Evolutionary conservation across 2,329 filamentous ascomycete species (phyloP), one percentile per base, ranked within the genome.

Genomic region (Aspergillus sp.): DNA sequence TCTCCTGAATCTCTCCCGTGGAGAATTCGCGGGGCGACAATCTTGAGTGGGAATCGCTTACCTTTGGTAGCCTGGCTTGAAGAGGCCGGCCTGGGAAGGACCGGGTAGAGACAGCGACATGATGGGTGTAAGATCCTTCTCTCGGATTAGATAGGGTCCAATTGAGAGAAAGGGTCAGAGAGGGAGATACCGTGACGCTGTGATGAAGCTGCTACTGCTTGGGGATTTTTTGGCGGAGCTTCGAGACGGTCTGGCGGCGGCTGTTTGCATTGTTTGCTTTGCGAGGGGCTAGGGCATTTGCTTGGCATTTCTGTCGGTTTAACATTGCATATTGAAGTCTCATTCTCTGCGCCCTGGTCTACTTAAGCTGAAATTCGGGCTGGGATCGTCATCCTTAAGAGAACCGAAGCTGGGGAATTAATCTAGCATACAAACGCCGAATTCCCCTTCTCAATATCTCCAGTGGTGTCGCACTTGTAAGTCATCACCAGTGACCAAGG

Each of bases 81-180:
- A 98, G 41, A 98, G 86, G 76, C 90, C 90, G 72, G 90, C 84
- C 77, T 97, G 96, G 62, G 95, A 95, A 69, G 95, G 93, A 77
- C 87, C 91, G 64, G 95, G 95, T 74, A 99, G 96, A 74, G 92
- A 91, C 75, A 99, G 87, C 79, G 95, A 99, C 95, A 99, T 98
- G 69, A 66, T 80, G 63, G 65, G 21, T 27, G 40, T 57, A 56
- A 61, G 57, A 62, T 57, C 62, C 65, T 66, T 66, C 66, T 62
- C 62, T 55, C 43, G 33, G 17, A 49, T 52, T 55, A 55, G 40
- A 58, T 33, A 57, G 56, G 58, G 48, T 39, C 46, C 33, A 55
- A 33, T 55, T 44, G 46, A 59, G 55, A 55, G 44, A 60, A 33
- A 21, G 39, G 56, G 24, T 15, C 14, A 19, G 5, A 41, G 48